Conservation (phyloP, 1,284 basidiomycete genomes). For the Ustilago esculenta region DNA sequence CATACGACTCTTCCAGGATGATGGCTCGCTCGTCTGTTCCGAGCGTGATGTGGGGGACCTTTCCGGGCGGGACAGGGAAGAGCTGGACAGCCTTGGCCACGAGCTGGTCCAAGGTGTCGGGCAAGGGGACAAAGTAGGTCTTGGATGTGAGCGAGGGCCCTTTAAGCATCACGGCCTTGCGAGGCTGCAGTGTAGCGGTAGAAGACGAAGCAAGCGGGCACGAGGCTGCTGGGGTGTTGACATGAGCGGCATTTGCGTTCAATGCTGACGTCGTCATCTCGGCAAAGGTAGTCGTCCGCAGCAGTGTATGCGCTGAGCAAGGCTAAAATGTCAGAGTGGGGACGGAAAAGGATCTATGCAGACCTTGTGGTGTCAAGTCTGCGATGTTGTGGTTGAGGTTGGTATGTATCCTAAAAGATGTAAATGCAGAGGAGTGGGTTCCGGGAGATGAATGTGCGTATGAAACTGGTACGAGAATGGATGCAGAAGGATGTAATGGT, state of each 20-base stretch:
- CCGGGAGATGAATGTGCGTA: not conserved
- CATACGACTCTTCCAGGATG: constrained; percentile 58
- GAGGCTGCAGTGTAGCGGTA: constrained; percentile 5
- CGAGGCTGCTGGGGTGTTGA: not conserved
- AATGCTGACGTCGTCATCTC: not conserved
- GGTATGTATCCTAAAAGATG: too few relatives aligned
- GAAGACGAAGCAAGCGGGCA: constrained; percentile 6
- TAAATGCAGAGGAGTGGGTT: too few relatives aligned
- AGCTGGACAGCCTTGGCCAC: constrained; percentile 55
- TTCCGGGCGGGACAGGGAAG: constrained; percentile 58
- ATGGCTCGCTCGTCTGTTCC: constrained; percentile 55
- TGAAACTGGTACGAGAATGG: not conserved
- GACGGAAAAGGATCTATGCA: too few relatives aligned
- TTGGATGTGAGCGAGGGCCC: constrained; percentile 59
- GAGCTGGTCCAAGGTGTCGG: constrained; percentile 51
- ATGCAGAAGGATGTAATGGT: not conserved
- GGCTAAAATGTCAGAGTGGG: too few relatives aligned
- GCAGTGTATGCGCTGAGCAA: too few relatives aligned
- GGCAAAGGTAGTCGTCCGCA: not conserved
- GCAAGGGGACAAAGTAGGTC: constrained; percentile 58
- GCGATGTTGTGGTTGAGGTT: too few relatives aligned
- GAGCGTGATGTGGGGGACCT: constrained; percentile 58
- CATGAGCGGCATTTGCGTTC: not conserved
- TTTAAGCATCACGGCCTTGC: constrained; percentile 58
- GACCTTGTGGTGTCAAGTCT: too few relatives aligned